A percentile compares a stretch with the other conserved stretches of the same genome.
These are phyloP conservation scores for Phoma sp. DNA, from an alignment of 2,329 filamentous ascomycete genomes.

Conservation along the genomic window DNA sequence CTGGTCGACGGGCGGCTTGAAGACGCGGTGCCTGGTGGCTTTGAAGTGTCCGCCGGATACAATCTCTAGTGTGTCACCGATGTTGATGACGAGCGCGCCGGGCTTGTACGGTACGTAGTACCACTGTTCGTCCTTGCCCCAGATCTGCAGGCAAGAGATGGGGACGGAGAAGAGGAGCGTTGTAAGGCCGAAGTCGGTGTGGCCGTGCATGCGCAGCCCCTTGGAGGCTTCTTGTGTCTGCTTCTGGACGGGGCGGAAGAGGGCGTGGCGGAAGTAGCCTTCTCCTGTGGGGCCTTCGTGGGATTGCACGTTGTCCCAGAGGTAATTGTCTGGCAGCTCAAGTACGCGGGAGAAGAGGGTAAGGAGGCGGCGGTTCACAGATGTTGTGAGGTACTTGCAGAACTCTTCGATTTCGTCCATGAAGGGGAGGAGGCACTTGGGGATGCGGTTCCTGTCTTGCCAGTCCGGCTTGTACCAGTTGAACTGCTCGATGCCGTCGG, in stretches of 20 bases:
- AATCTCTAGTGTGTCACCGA: constrained; percentile 47
- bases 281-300: constrained; percentile 31
- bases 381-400: constrained; percentile 56
- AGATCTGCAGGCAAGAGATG: constrained; percentile 35
- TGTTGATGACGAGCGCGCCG: constrained; percentile 36
- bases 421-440: constrained; percentile 56
- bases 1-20: constrained; percentile 53
- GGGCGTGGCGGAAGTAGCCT: constrained; percentile 33
- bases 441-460: constrained; percentile 52
- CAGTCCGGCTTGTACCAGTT: constrained; percentile 60
- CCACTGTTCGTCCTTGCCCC: constrained; percentile 33
- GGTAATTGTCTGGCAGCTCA: constrained; percentile 31
- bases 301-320: constrained; percentile 33
- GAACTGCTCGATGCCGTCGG: constrained; percentile 62
- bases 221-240: constrained; percentile 30
- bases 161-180: constrained; percentile 34
- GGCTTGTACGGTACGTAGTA: constrained; percentile 36
- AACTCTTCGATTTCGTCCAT: constrained; percentile 59
- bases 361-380: constrained; percentile 52
- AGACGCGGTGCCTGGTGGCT: constrained; percentile 54
- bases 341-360: constrained; percentile 33
- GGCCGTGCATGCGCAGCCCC: constrained; percentile 43
- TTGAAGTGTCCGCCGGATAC: constrained; percentile 57
- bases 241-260: constrained; percentile 33
- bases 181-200: constrained; percentile 35